Evolutionary conservation across 2,329 filamentous ascomycete species (phyloP), one percentile per base, ranked within the genome.

Genomic region (Helotiales sp.): DNA sequence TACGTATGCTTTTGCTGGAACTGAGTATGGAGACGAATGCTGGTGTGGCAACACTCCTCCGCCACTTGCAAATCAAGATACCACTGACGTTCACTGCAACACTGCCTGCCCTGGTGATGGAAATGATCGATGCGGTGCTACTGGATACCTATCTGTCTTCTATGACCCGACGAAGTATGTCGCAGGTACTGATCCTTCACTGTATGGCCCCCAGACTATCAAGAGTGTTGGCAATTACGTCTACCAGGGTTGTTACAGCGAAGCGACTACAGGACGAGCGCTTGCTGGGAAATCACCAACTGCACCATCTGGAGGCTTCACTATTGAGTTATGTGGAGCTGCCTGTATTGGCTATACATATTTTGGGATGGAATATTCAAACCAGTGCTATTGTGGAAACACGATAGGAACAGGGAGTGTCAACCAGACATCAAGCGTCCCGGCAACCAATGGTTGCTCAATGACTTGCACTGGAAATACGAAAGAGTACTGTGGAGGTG

Each of bases 181-280:
- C 7, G 55, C 58, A 17, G 64, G 63, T 9, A 31, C 61, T 6
- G 52, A 65, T 31, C 59, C 63, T 29, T 65, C 50, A 19, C 57
- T 57, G 19, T 63, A 63, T 70, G 62, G 64, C 6, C 63, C 63
- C 5, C 61, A 66, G 25, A 64, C 61, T n/a, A 34, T 59, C 1
- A 55, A 38, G 2, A 57, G 25, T 8, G 53, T 65, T n/a, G 68
- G 63, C 10, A 57, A 48, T 33, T 69, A 68, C 47, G 60, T 62
- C 19, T 69, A 68, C 48, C 50, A 71, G 8, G 73, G 72, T n/a
- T 75, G 72, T 42, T 74, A 72, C 52, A 68, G 63, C 25, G 73
- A 75, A 55, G 60, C 47, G 6, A 60, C 54, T 8, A 59, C 7
- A 22, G 61, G 53, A 24, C 54, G 66, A 15, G 65, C 64, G 12